Conservation (phyloP, 805 yeast species). For the Huiozyma naganishii region DNA sequence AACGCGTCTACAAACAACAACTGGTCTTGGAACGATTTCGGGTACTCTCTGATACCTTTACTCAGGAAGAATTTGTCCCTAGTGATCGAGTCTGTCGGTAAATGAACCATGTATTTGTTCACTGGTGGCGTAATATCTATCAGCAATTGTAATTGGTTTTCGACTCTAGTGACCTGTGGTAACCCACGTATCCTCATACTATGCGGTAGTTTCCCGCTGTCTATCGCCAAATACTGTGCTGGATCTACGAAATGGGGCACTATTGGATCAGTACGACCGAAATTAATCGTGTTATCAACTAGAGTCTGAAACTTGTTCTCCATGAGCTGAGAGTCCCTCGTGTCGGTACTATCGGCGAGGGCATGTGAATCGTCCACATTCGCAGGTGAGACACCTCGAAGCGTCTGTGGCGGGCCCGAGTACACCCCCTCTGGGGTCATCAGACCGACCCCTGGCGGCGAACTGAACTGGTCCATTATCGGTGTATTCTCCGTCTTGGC, state of each 20-base stretch:
- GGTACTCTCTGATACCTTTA: slow-evolving; percentile 31
- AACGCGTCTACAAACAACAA: slow-evolving; percentile 65
- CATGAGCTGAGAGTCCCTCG: not conserved
- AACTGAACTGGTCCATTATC: too few species aligned
- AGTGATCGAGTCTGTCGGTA: slow-evolving; percentile 81
- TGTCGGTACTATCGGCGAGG: too few species aligned
- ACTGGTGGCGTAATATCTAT: slow-evolving; percentile 56
- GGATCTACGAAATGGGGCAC: not conserved
- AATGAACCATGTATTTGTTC: slow-evolving; percentile 55
- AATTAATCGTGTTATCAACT: slow-evolving; percentile 7
- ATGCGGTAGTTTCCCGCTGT: not conserved
- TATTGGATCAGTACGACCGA: slow-evolving; percentile 7
- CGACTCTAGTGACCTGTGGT: slow-evolving; percentile 82
- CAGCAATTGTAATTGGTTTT: slow-evolving; percentile 81
- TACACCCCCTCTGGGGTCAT: too few species aligned
- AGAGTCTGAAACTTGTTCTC: slow-evolving; percentile 2
- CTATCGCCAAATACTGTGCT: not conserved
- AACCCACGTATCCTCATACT: slow-evolving; percentile 43
- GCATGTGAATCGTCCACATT: not conserved
- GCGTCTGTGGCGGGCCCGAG: too few species aligned
- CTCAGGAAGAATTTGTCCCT: slow-evolving; percentile 71
- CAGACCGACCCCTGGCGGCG: too few species aligned
- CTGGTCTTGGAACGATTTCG: slow-evolving; percentile 39
- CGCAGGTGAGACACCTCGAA: too few species aligned
- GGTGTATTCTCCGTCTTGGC: too few species aligned